Evolutionary conservation across 129 eudicot species (phyloP).

Genomic region (Tagetes erecta): DNA sequence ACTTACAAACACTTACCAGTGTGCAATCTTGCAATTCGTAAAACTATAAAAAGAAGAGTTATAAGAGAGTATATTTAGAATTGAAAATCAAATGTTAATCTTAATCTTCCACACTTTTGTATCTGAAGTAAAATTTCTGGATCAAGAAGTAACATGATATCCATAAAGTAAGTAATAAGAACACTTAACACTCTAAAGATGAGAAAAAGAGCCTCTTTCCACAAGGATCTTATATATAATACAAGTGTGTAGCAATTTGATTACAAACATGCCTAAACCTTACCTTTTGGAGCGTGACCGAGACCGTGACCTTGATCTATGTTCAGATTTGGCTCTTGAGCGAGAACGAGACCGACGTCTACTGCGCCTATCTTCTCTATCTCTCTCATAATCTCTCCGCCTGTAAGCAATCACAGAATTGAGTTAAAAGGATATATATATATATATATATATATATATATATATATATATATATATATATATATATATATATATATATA

Average conservation of each 20-base stretch:
- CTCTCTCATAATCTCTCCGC: constrained; percentile 46
- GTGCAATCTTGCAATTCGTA: not conserved
- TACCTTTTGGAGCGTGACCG: constrained; percentile 97
- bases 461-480: too few species aligned
- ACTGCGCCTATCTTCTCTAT: constrained; percentile 72
- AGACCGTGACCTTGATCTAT: constrained; percentile 78
- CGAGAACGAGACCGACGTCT: constrained; percentile 71
- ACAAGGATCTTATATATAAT: not conserved
- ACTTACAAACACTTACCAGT: not conserved
- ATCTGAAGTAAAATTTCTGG: not conserved
- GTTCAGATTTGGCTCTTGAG: constrained; percentile 81
- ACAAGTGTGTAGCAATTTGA: not conserved
- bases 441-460: too few species aligned
- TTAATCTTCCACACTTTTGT: not conserved
- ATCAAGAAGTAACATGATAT: not conserved
- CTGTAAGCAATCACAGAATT: constrained; percentile 40
- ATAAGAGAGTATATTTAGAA: not conserved
- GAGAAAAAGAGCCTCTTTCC: not conserved
- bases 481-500: too few species aligned
- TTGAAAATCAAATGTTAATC: not conserved
- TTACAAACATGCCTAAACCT: not conserved
- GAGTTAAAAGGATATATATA: too few species aligned
- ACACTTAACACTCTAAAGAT: not conserved
- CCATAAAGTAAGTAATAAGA: not conserved
- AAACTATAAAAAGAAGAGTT: not conserved